Conservation (phyloP, 2,329 filamentous ascomycete genomes). For the Fusarium hostae region DNA sequence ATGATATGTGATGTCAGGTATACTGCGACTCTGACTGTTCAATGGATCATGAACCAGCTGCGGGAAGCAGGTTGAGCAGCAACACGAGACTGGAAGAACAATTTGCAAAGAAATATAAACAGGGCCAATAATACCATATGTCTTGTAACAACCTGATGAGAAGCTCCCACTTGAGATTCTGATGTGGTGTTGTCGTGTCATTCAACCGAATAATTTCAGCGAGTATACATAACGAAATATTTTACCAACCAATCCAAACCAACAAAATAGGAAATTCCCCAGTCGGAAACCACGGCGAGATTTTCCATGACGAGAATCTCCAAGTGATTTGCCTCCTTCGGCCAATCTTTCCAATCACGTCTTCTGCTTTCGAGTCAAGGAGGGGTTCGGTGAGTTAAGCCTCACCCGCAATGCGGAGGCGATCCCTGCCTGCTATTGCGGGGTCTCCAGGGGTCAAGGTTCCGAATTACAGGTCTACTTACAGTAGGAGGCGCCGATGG, state of each 20-base stretch:
- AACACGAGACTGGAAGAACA: background rate
- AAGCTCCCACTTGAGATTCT: background rate
- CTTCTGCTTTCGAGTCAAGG: background rate
- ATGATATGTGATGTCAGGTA: background rate
- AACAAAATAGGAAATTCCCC: background rate
- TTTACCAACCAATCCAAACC: constrained; percentile 1
- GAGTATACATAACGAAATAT: background rate
- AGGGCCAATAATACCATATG: too few relatives aligned
- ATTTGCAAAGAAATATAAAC: background rate
- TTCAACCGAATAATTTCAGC: background rate
- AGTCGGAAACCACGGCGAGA: background rate
- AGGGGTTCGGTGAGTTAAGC: constrained; percentile 8
- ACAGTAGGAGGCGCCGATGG: constrained; percentile 26
- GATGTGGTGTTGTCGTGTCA: background rate
- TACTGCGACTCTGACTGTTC: background rate
- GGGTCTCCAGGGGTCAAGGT: background rate
- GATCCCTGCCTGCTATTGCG: constrained; percentile 1
- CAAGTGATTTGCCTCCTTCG: background rate
- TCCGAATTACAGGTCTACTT: background rate
- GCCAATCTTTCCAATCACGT: constrained; percentile 16
- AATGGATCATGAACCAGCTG: background rate
- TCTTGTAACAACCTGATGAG: too few relatives aligned
- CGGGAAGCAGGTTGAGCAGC: background rate
- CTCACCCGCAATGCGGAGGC: constrained; percentile 17
- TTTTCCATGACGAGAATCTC: background rate